A percentile compares a stretch with the other conserved stretches of the same genome.
Conservation (phyloP, 805 yeast species). For the Candida suzukii region DNA sequence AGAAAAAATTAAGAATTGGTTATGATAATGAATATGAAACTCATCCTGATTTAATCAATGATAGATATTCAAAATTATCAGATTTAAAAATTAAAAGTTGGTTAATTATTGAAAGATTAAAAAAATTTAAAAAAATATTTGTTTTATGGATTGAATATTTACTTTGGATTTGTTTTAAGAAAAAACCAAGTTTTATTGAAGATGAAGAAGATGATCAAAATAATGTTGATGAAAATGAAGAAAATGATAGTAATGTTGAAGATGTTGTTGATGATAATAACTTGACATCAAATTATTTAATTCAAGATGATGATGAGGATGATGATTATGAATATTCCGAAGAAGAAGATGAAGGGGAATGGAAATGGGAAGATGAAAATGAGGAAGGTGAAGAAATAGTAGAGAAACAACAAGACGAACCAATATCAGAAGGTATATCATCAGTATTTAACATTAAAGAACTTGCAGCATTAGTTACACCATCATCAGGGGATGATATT, state of each 20-base stretch:
- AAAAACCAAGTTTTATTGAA: constrained; percentile 14
- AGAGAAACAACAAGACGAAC: too few relatives aligned
- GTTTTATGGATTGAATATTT: constrained; percentile 3
- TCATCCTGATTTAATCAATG: constrained; percentile 21
- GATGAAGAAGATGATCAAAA: constrained; percentile 21
- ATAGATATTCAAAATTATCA: constrained; percentile 2
- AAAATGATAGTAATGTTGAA: constrained; percentile 17
- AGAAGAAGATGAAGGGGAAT: constrained; percentile 3
- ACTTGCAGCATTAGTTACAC: constrained; percentile 4
- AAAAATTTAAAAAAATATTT: constrained; percentile 4
- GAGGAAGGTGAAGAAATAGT: constrained; percentile 2
- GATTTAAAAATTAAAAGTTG: constrained; percentile 6
- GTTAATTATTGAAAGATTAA: constrained; percentile 11
- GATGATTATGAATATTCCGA: too few relatives aligned
- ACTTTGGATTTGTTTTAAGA: constrained; percentile 6
- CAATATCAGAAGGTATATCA: too few relatives aligned
- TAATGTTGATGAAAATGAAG: constrained; percentile 24
- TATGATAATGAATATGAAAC: constrained; percentile 17
- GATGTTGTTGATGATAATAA: neutral
- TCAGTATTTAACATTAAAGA: constrained; percentile 7
- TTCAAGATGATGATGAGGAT: neutral
- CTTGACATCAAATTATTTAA: neutral
- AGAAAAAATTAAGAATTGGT: constrained; percentile 8
- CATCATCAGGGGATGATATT: constrained; percentile 1
- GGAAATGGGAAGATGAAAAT: constrained; percentile 3